Conservation (phyloP, 495 filamentous ascomycete species). For the Xylaria palmicola region DNA sequence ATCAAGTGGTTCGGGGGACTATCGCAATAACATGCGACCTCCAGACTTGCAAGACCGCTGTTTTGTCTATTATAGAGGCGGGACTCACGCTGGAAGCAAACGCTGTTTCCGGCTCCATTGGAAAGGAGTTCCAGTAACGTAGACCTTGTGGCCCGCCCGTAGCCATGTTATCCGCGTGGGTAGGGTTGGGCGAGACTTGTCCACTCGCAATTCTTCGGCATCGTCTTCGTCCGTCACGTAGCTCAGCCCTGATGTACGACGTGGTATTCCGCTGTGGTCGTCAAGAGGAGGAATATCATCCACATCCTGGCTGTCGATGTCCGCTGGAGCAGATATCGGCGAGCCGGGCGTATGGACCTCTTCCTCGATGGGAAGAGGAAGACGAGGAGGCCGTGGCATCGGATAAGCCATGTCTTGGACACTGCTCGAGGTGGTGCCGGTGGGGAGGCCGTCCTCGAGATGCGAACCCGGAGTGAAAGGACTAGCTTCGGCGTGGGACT, state of each 20-base stretch:
- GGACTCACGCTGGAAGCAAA: slow-evolving; percentile 75
- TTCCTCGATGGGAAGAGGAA: slow-evolving; percentile 89
- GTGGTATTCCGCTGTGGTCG: slow-evolving; percentile 44
- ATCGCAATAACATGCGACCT: neutral
- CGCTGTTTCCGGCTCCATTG: slow-evolving; percentile 91
- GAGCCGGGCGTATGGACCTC: slow-evolving; percentile 82
- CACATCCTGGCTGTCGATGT: slow-evolving; percentile 51
- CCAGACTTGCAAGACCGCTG: slow-evolving; percentile 10
- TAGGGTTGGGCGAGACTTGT: slow-evolving; percentile 63
- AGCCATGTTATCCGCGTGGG: slow-evolving; percentile 84
- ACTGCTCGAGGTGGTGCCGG: slow-evolving; percentile 40
- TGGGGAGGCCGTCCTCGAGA: slow-evolving; percentile 35
- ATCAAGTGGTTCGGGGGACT: neutral
- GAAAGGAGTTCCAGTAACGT: slow-evolving; percentile 95
- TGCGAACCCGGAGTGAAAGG: slow-evolving; percentile 36
- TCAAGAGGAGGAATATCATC: slow-evolving; percentile 49
- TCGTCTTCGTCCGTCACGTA: slow-evolving; percentile 77
- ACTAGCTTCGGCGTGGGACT: slow-evolving; percentile 35
- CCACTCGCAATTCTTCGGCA: slow-evolving; percentile 69
- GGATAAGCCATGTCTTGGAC: slow-evolving; percentile 55
- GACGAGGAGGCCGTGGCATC: slow-evolving; percentile 74
- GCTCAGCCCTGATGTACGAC: slow-evolving; percentile 63
- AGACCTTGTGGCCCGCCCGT: slow-evolving; percentile 77
- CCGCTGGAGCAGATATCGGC: slow-evolving; percentile 70
- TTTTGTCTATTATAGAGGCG: slow-evolving; percentile 6